Conservation (phyloP, 2,329 filamentous ascomycete genomes). For the Nigrospora oryzae region DNA sequence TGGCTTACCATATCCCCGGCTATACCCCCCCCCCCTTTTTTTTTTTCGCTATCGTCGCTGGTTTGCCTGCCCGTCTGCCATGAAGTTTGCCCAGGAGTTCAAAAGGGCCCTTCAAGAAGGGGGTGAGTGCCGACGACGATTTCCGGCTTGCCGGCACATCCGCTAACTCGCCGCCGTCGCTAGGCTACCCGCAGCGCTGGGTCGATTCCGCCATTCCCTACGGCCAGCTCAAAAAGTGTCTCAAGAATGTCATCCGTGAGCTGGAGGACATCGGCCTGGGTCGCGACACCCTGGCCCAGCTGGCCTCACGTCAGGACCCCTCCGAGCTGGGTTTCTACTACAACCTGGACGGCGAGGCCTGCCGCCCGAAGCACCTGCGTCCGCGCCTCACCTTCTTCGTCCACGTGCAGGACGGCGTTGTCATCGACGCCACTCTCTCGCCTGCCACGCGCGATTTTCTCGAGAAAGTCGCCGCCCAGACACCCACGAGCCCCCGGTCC, state of each 20-base stretch:
- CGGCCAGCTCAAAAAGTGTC: constrained; percentile 77
- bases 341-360: constrained; percentile 40
- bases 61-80: constrained; percentile 22
- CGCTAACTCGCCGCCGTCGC: not conserved
- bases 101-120: constrained; percentile 60
- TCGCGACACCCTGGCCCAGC: constrained; percentile 56
- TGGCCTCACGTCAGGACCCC: constrained; percentile 44
- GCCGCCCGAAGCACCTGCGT: constrained; percentile 39
- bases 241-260: constrained; percentile 71
- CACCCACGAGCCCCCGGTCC: no score
- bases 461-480: constrained; percentile 40
- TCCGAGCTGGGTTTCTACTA: constrained; percentile 35
- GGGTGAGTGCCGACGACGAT: constrained; percentile 20
- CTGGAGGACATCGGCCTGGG: constrained; percentile 64
- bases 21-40: not conserved
- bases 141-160: not conserved
- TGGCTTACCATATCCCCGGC: not conserved
- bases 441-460: constrained; percentile 57
- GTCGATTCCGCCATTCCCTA: constrained; percentile 74
- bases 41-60: no score
- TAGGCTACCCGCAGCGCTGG: constrained; percentile 65
- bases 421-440: constrained; percentile 60
- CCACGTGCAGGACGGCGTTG: constrained; percentile 55
- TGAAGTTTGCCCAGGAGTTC: constrained; percentile 85
- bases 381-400: constrained; percentile 66